Base-by-base conservation (phyloP, 345 rosid species). In the Pistacia vera region DNA sequence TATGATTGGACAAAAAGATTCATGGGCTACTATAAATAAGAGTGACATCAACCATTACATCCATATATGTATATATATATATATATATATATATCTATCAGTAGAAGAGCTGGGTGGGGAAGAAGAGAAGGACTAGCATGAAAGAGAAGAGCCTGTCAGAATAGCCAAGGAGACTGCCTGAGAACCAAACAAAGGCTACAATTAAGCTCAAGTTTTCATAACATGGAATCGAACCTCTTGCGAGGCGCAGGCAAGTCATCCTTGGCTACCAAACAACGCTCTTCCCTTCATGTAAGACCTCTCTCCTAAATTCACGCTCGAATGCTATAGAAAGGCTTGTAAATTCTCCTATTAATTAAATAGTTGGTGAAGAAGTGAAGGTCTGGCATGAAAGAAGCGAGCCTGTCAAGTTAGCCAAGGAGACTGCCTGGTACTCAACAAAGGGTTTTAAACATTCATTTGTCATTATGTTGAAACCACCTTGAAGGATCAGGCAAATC, bases 231-330 rank as follows among this genome's bases (percentile, higher is more conserved):
- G n/a, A n/a, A n/a, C n/a, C n/a, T n/a, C n/a, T n/a, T n/a, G n/a
- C n/a, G n/a, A n/a, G n/a, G n/a, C n/a, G n/a, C n/a, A n/a, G n/a
- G n/a, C n/a, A n/a, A n/a, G n/a, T n/a, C n/a, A n/a, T n/a, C n/a
- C n/a, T 49, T 68, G 71, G 71, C 71, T 68, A 68, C 41, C 74
- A 49, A 41, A 83, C 80, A 28, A n/a, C n/a, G n/a, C 58, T 49
- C 82, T 78, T 72, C 30, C 62, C 83, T 33, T 77, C 83, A 83
- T 74, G 83, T 13, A 65, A 75, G 86, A 70, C 77, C 79, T 77
- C 77, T 63, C 78, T 69, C 64, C 83, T 25, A 20, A 41, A n/a
- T 7, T 61, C 16, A 28, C 3, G 36, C 36, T n/a, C 30, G 28
- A 58, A 58, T 20, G 28, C 25, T 6, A n/a, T 1, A 1, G 62